Evolutionary conservation across 73 alveolate species (phyloP), one percentile per base, ranked within the genome.

Genomic region (Paramecium primaurelia): DNA sequence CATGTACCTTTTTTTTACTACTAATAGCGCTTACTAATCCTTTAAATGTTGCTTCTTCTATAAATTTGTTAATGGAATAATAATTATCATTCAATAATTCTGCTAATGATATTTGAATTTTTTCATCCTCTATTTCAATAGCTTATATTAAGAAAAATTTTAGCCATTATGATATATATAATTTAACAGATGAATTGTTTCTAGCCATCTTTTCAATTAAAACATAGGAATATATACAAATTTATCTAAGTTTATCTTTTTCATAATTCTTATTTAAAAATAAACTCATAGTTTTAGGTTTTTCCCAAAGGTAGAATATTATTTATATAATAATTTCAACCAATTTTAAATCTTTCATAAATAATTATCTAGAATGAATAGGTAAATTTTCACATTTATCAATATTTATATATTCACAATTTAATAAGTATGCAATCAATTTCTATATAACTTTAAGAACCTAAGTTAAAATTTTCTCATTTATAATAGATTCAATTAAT

Each of bases 11-110:
- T 45, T 42, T 49, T 20, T 45, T 45, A 3, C n/a, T 32, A 34
- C 84, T 34, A 9, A 80, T 40, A 4, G 28, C 10, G 1, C 8
- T 3, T 1, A 80, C 58, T 16, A 80, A 80, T 2, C 11, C 7
- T n/a, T 45, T 8, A 20, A 80, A 25, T 28, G 91, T 42, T 80
- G 6, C 71, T 80, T 42, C 51, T 20, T 25, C 14, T 0, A 80
- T 18, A 44, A 80, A 80, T 47, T 80, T 80, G 10, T 40, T 42
- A 28, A 80, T 80, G 0, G 91, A 34, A 11, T 42, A 80, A 25
- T 80, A 80, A n/a, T 80, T 80, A 22, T 80, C 73, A 25, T 80
- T 64, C 16, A 80, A 80, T 18, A 80, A 18, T 45, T 80, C 91
- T 20, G 30, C 20, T 28, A 80, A 49, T 8, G 77, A 45, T 0